Conservation (phyloP, 2,329 filamentous ascomycete genomes). For the Arthrobotrys sinensis region DNA sequence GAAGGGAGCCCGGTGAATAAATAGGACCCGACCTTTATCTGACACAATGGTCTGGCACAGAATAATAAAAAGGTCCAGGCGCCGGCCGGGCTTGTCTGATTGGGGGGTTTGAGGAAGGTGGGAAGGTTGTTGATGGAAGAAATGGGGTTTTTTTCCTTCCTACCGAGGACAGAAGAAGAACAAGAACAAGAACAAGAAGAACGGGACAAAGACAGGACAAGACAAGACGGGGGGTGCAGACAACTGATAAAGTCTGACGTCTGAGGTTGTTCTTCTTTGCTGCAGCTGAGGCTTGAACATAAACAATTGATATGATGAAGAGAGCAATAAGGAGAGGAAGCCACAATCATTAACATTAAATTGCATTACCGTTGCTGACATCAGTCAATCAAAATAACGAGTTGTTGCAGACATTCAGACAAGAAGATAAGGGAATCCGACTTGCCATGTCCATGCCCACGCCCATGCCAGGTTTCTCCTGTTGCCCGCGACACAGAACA, state of each 20-base stretch:
- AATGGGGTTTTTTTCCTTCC: not conserved
- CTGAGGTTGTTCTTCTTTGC: not conserved
- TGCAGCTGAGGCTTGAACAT: not conserved
- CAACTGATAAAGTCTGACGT: too few species aligned
- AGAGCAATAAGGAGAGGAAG: slow-evolving; percentile 11
- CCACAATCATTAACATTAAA: not conserved
- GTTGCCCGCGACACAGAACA: slow-evolving; percentile 30
- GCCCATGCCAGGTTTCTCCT: slow-evolving; percentile 26
- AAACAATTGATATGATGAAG: not conserved
- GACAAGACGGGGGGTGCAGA: too few species aligned
- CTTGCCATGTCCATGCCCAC: not conserved
- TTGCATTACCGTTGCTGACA: slow-evolving; percentile 1
- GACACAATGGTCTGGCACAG: not conserved
- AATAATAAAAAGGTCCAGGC: slow-evolving; percentile 4
- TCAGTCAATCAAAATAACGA: slow-evolving; percentile 3
- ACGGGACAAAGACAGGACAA: not conserved
- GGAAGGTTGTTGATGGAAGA: slow-evolving; percentile 6
- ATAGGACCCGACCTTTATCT: not conserved
- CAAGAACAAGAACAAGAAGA: not conserved
- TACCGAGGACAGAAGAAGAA: not conserved
- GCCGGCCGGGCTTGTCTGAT: slow-evolving; percentile 20
- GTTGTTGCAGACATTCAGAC: too few species aligned
- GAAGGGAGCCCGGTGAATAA: slow-evolving; percentile 19
- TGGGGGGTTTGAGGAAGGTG: slow-evolving; percentile 26
- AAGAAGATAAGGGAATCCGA: slow-evolving; percentile 11